phyloP scores from a whole-genome alignment of 345 rosid species.

The Citrus cavaleriei region DNA sequence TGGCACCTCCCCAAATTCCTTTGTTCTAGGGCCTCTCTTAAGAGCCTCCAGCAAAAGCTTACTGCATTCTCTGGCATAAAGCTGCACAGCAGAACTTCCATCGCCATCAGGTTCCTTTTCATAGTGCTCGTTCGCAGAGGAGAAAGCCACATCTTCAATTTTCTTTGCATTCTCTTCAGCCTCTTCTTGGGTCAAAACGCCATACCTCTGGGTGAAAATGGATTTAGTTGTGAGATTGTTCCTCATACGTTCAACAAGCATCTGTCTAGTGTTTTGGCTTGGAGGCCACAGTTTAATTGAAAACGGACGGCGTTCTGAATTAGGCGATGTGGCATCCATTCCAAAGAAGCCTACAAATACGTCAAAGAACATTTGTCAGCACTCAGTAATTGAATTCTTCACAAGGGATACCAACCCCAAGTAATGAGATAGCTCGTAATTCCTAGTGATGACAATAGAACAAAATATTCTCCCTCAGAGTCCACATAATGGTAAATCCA shows the following conservation, averaged over 20 bases:
- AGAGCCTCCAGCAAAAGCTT: slow-evolving; percentile 78
- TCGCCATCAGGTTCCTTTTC: slow-evolving; percentile 96
- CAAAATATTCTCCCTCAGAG: background rate
- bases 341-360: slow-evolving; percentile 21
- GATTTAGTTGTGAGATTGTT: slow-evolving; percentile 73
- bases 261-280: slow-evolving; percentile 60
- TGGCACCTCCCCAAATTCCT: slow-evolving; percentile 15
- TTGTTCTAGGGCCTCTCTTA: slow-evolving; percentile 51
- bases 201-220: slow-evolving; percentile 79
- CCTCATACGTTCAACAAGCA: slow-evolving; percentile 63
- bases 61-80: slow-evolving; percentile 91
- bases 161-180: slow-evolving; percentile 73
- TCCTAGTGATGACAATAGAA: background rate
- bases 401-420: background rate
- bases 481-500: background rate
- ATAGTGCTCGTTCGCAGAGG: slow-evolving; percentile 58
- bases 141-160: slow-evolving; percentile 71
- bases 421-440: background rate
- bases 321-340: slow-evolving; percentile 51
- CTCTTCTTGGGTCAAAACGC: slow-evolving; percentile 62
- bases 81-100: slow-evolving; percentile 92
- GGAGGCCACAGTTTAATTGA: slow-evolving; percentile 93
- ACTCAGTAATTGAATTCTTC: background rate
- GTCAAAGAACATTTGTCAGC: background rate
- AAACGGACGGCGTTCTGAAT: slow-evolving; percentile 57